Evolutionary conservation across 2,329 filamentous ascomycete species (phyloP).

Genomic region (Epichloe sibirici): DNA sequence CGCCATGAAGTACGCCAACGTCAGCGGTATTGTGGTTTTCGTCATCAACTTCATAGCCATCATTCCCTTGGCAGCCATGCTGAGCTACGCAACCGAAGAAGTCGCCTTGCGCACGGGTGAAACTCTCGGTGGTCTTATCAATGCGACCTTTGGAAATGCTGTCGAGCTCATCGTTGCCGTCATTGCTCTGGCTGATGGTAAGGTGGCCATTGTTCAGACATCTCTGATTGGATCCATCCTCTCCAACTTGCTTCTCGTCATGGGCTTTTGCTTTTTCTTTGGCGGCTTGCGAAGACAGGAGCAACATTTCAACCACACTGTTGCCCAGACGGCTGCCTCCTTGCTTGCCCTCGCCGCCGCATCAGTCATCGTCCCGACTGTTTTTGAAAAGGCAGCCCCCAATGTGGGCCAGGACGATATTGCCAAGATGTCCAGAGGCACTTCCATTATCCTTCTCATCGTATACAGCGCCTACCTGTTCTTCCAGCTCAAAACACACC

Average conservation of each 20-base stretch:
- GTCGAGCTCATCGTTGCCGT: constrained; percentile 84
- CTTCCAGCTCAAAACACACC: constrained; percentile 86
- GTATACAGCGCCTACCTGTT: constrained; percentile 76
- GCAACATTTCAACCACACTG: constrained; percentile 84
- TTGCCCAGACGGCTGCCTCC: constrained; percentile 80
- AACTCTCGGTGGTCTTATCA: constrained; percentile 76
- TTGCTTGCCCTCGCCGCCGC: constrained; percentile 68
- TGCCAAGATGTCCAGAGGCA: constrained; percentile 56
- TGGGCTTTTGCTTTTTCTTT: constrained; percentile 89
- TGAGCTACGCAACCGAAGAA: constrained; percentile 84
- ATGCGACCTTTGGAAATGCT: constrained; percentile 87
- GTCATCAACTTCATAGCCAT: constrained; percentile 91
- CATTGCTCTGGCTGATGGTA: constrained; percentile 60
- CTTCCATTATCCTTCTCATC: constrained; percentile 66
- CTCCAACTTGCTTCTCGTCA: constrained; percentile 76
- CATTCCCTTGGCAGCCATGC: constrained; percentile 73
- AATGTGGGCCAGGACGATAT: constrained; percentile 35
- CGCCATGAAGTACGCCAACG: constrained; percentile 51
- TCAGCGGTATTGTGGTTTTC: constrained; percentile 56
- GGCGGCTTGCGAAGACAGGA: constrained; percentile 67
- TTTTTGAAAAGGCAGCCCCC: constrained; percentile 49
- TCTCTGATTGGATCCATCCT: constrained; percentile 86
- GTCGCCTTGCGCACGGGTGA: constrained; percentile 73
- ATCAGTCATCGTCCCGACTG: constrained; percentile 78
- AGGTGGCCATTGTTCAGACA: constrained; percentile 81